These are phyloP conservation scores for Neospermospora avenae DNA, from an alignment of 2,329 filamentous ascomycete genomes.

Conservation along the genomic window DNA sequence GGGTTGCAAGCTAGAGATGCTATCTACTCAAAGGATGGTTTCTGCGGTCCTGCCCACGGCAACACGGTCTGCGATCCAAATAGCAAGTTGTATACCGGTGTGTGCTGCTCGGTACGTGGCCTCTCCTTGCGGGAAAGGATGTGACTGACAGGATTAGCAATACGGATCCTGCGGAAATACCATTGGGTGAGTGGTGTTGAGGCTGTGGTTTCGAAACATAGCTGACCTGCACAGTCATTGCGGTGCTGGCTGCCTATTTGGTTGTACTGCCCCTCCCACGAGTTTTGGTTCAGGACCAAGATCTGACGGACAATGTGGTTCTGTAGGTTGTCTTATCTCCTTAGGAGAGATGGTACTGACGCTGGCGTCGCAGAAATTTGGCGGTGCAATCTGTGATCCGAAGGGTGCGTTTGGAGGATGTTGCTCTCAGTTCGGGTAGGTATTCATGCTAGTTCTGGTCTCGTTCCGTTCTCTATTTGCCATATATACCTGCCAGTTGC, in stretches of 20 bases:
- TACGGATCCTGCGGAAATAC: conserved; percentile 43
- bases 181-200: conserved; percentile 25
- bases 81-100: conserved; percentile 42
- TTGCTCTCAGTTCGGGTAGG: conserved; percentile 33
- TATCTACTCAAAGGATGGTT: conserved; percentile 39
- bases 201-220: background rate
- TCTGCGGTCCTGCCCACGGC: conserved; percentile 34
- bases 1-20: conserved; percentile 30
- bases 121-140: background rate
- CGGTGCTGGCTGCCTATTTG: conserved; percentile 40
- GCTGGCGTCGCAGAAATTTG: conserved; percentile 23
- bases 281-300: conserved; percentile 17
- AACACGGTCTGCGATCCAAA: conserved; percentile 39
- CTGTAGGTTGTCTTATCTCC: conserved; percentile 1
- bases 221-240: conserved; percentile 30
- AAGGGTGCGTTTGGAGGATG: conserved; percentile 31
- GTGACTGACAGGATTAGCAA: conserved; percentile 19
- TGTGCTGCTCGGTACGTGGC: conserved; percentile 41
- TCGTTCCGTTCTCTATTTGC: background rate
- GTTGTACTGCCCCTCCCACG: conserved; percentile 32
- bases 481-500: conserved; percentile 4
- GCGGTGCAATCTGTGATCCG: conserved; percentile 31
- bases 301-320: conserved; percentile 31
- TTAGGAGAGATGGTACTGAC: conserved; percentile 4
- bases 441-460: background rate